These are phyloP conservation scores for Rhizopogon vinicolor DNA, from an alignment of 768 basidiomycete genomes.

Conservation along the genomic window DNA sequence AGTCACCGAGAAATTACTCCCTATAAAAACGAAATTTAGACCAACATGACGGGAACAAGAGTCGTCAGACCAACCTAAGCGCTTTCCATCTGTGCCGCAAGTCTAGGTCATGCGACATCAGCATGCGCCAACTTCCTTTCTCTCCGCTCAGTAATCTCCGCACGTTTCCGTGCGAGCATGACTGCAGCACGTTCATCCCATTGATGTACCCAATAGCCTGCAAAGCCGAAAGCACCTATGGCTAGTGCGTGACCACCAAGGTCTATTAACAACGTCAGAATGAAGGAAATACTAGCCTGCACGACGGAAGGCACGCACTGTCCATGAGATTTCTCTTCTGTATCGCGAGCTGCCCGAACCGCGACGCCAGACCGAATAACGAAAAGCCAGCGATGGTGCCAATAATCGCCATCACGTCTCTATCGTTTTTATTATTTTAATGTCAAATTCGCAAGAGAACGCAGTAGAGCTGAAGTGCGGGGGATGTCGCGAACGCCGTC, in stretches of 20 bases:
- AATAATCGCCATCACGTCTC: conserved; percentile 52
- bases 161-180: conserved; percentile 60
- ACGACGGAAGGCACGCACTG: conserved; percentile 51
- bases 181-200: conserved; percentile 63
- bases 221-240: conserved; percentile 65
- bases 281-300: neutral
- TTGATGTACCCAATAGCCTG: conserved; percentile 69
- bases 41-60: neutral
- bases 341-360: conserved; percentile 85
- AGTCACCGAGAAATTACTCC: too few relatives aligned
- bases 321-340: conserved; percentile 74
- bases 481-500: neutral
- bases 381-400: conserved; percentile 75
- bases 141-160: conserved; percentile 51
- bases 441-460: neutral
- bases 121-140: conserved; percentile 29
- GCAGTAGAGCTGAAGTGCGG: neutral
- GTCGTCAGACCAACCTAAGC: conserved; percentile 14
- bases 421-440: neutral
- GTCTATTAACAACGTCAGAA: conserved; percentile 40
- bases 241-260: conserved; percentile 65
- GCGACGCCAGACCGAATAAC: conserved; percentile 74
- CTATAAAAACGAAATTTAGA: neutral
- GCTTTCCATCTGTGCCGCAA: neutral
- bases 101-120: conserved; percentile 21